These are phyloP conservation scores for Vicia sativa DNA, from an alignment of 306 rosid species.

Conservation along the genomic window DNA sequence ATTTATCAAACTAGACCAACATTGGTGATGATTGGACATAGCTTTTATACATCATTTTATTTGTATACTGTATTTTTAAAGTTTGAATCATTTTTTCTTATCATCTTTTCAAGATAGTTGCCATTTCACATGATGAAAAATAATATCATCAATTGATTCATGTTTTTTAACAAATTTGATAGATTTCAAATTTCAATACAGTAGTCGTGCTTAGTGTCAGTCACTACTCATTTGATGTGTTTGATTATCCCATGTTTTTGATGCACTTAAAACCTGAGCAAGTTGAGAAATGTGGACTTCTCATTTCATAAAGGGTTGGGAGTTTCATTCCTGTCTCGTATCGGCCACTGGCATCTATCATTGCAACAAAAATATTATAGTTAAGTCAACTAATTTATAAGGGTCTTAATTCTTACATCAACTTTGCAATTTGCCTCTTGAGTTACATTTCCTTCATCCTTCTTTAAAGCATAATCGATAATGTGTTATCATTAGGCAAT, in stretches of 20 bases:
- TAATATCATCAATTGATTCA: conserved; percentile 28
- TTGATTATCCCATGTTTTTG: not conserved
- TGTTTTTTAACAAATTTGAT: conserved; percentile 10
- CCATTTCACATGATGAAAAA: conserved; percentile 23
- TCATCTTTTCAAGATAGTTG: conserved; percentile 21
- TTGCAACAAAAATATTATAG: not conserved
- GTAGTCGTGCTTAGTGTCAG: conserved; percentile 11
- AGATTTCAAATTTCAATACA: conserved; percentile 15
- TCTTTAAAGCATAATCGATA: conserved; percentile 4
- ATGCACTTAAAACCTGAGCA: conserved; percentile 1
- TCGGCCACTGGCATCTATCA: not conserved
- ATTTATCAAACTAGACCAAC: conserved; percentile 38
- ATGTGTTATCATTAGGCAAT: not conserved
- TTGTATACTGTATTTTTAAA: conserved; percentile 14
- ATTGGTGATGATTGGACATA: conserved; percentile 35
- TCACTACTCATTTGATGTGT: conserved; percentile 6
- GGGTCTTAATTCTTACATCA: not conserved
- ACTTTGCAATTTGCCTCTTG: conserved; percentile 1
- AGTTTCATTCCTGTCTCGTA: not conserved
- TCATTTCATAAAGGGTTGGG: conserved; percentile 3
- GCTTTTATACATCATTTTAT: conserved; percentile 37
- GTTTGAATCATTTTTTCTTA: conserved; percentile 28
- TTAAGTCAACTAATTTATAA: not conserved
- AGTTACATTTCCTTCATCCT: conserved; percentile 2
- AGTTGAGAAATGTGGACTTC: not conserved